Conservation (phyloP, 768 basidiomycete species). For the Wakefieldia striispora region DNA sequence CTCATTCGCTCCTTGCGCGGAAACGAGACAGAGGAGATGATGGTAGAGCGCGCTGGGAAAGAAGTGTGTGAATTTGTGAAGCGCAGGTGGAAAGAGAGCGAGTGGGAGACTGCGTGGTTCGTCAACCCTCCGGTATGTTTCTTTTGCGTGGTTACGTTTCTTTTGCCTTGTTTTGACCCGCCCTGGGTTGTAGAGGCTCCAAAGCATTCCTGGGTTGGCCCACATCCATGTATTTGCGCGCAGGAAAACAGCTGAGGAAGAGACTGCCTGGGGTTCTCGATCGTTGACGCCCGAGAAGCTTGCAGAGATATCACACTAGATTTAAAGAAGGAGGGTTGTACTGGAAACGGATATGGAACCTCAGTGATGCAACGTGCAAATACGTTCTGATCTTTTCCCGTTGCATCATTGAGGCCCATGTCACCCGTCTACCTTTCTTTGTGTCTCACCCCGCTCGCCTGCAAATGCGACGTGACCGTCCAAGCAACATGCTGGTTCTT, state of each 20-base stretch:
- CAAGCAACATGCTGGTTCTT: too few relatives aligned
- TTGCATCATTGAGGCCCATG: too few relatives aligned
- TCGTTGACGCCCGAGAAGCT: neutral
- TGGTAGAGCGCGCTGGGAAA: slow-evolving; percentile 48
- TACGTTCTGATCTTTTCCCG: too few relatives aligned
- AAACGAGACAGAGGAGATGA: slow-evolving; percentile 50
- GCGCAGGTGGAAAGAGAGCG: slow-evolving; percentile 61
- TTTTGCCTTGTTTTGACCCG: neutral
- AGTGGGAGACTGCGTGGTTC: slow-evolving; percentile 94
- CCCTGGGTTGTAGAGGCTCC: slow-evolving; percentile 54
- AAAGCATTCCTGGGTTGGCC: slow-evolving; percentile 77
- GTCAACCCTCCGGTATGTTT: slow-evolving; percentile 77
- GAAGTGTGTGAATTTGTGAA: slow-evolving; percentile 65
- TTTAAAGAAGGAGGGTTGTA: slow-evolving; percentile 1
- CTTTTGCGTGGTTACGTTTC: neutral
- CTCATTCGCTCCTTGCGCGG: slow-evolving; percentile 52
- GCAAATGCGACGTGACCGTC: too few relatives aligned
- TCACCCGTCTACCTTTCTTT: too few relatives aligned
- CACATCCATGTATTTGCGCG: slow-evolving; percentile 88
- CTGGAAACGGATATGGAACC: too few relatives aligned
- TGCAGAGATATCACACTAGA: slow-evolving; percentile 1
- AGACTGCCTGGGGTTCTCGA: slow-evolving; percentile 15
- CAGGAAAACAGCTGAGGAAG: slow-evolving; percentile 38
- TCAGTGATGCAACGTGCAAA: too few relatives aligned
- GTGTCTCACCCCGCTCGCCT: too few relatives aligned